These are phyloP conservation scores for Solanum chiquidenum DNA, from an alignment of 257 asterid species.

Conservation along the genomic window DNA sequence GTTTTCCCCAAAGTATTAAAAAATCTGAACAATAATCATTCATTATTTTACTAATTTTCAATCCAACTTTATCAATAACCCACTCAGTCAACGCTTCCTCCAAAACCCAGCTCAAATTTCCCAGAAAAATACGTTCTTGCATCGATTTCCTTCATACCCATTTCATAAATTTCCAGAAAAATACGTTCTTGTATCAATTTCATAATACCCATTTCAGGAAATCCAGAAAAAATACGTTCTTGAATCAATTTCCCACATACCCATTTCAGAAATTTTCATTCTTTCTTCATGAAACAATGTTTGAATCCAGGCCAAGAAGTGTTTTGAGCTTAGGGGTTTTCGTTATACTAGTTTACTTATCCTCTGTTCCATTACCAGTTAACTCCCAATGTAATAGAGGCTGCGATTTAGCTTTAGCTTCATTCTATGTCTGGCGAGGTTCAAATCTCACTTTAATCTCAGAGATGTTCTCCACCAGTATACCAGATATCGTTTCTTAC, in stretches of 20 bases:
- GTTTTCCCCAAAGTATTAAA: neutral
- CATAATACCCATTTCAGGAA: neutral
- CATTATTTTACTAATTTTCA: neutral
- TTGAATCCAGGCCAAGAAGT: neutral
- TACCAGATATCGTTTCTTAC: conserved; percentile 15
- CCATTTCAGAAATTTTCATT: neutral
- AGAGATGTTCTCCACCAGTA: neutral
- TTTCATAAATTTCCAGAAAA: neutral
- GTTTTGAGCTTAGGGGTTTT: neutral
- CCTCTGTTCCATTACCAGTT: conserved; percentile 8
- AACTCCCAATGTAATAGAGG: conserved; percentile 41
- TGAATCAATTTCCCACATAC: neutral
- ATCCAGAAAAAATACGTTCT: neutral
- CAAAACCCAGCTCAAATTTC: neutral
- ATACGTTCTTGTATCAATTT: neutral
- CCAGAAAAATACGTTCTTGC: neutral
- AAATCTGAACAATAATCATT: neutral
- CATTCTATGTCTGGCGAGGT: conserved; percentile 32
- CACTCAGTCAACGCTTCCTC: conserved; percentile 4
- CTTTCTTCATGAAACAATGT: conserved; percentile 1
- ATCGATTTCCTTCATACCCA: neutral
- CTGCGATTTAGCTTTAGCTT: conserved; percentile 64
- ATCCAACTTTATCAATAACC: neutral
- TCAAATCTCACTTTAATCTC: conserved; percentile 25
- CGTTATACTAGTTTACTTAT: neutral